phyloP scores from a whole-genome alignment of 2,329 filamentous ascomycete genomes.

The Fusarium hostae region DNA sequence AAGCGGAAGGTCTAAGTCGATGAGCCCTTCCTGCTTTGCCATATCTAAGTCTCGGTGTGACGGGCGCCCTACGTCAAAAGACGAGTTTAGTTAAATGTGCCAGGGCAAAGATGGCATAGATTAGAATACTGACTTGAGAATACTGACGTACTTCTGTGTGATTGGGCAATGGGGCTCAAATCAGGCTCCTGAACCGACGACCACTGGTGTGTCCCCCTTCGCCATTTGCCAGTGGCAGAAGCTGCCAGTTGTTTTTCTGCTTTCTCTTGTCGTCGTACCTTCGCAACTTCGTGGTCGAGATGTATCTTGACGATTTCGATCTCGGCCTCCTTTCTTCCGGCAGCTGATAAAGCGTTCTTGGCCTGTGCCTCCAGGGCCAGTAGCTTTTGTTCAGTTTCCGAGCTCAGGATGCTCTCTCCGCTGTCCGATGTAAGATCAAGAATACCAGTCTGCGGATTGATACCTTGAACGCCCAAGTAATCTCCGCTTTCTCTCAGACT shows the following conservation, averaged over 20 bases:
- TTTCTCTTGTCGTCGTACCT: constrained; percentile 56
- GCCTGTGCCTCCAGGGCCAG: constrained; percentile 48
- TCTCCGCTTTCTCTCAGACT: constrained; percentile 66
- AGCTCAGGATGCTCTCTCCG: constrained; percentile 52
- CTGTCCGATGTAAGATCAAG: constrained; percentile 62
- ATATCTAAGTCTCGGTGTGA: background rate
- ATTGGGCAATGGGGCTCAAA: constrained; percentile 62
- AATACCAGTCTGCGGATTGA: constrained; percentile 67
- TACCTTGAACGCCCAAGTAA: constrained; percentile 67
- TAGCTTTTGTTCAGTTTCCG: constrained; percentile 49
- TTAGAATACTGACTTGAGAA: constrained; percentile 38
- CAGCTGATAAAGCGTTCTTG: constrained; percentile 49
- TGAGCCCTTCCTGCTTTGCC: constrained; percentile 5
- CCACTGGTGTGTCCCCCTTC: constrained; percentile 59
- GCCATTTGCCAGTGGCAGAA: constrained; percentile 56
- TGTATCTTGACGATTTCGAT: constrained; percentile 52
- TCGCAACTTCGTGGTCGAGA: constrained; percentile 49
- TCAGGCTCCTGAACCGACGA: constrained; percentile 62
- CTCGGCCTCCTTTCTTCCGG: constrained; percentile 59
- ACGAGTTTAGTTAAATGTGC: constrained; percentile 15
- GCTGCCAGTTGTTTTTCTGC: constrained; percentile 50
- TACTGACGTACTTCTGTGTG: constrained; percentile 44
- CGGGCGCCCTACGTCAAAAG: constrained; percentile 9
- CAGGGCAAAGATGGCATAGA: constrained; percentile 11
- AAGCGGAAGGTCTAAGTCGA: constrained; percentile 19